Evolutionary conservation across 140 eudicot genomes (phyloP), one percentile per base, ranked within the genome.

Genomic region (Anethum foeniculum): DNA sequence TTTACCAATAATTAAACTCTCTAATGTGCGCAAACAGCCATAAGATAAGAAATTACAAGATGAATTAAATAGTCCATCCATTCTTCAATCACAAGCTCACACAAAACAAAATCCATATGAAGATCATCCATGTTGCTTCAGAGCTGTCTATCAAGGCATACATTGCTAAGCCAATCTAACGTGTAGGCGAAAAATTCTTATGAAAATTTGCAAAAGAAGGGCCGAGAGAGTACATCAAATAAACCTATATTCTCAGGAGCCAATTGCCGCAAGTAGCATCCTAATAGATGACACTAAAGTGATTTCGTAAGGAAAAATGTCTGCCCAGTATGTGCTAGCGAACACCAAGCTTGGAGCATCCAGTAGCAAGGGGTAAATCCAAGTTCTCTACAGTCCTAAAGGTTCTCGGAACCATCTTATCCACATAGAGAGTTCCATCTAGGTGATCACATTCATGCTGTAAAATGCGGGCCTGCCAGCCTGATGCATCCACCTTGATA

Each of bases 381-480:
- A 92, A 82, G 89, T 92, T 94, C 39, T 92, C 95, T 25, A 85
- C 90, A 51, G 93, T 90, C 78, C 99, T 87, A 71, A 94, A 94
- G 41, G 99, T 92, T 85, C 88, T 76, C 11, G 88, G 87, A 36
- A 85, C 75, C 99, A 94, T 94, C 86, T 85, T 89, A 84, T 94
- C 99, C 3, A 94, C 97, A 77, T 92, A 92, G 12, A 94, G 79
- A 11, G 92, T 94, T 71, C 97, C 99, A 0, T 83, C 89, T 72
- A 94, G 80, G 86, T 94, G 99, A 85, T 94, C 99, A 65, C 91
- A 90, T 72, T 94, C 99, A 77, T 94, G 99, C 87, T 94, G 99
- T 79, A 94, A 86, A 60, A 94, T 92, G 16, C 97, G 96, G 9
- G 99, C 99, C 82, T 94, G 99, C 99, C 99, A 94, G 11, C 99